Conservation (phyloP, 225 moss, liverwort and hornwort species). For the Neckera pumila region DNA sequence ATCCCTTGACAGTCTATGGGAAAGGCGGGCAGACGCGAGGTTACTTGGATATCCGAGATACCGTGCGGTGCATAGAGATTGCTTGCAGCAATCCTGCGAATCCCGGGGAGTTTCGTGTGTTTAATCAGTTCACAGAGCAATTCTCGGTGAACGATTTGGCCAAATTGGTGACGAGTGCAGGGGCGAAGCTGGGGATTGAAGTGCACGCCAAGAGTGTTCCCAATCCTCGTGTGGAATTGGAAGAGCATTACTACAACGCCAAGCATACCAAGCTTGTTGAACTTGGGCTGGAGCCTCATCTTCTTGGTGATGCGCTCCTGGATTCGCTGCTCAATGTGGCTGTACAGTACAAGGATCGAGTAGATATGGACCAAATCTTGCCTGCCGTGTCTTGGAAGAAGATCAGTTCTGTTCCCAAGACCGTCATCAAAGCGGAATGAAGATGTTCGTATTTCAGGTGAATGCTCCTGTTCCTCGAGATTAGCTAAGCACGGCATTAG, state of each 20-base stretch:
- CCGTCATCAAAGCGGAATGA: conserved; percentile 56
- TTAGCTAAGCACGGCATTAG: not conserved
- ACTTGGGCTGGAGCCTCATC: conserved; percentile 87
- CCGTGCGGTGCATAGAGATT: conserved; percentile 86
- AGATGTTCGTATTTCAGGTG: not conserved
- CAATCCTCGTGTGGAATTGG: conserved; percentile 84
- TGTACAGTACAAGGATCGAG: conserved; percentile 64
- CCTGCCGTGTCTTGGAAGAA: conserved; percentile 95
- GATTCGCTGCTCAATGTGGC: conserved; percentile 93
- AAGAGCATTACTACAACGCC: conserved; percentile 99
- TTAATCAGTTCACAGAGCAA: conserved; percentile 95
- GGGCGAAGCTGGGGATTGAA: conserved; percentile 68
- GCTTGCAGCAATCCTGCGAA: conserved; percentile 85
- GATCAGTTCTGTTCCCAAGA: conserved; percentile 66
- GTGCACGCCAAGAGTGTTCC: conserved; percentile 63
- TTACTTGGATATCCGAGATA: conserved; percentile 89
- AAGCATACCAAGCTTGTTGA: conserved; percentile 87
- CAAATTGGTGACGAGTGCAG: conserved; percentile 66
- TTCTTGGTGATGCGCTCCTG: conserved; percentile 69
- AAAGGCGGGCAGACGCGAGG: conserved; percentile 99
- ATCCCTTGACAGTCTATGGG: conserved; percentile 89
- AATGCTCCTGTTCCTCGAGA: not conserved
- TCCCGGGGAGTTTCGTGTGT: conserved; percentile 79
- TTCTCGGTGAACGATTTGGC: conserved; percentile 96
- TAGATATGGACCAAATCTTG: conserved; percentile 79